Base-by-base conservation (phyloP, 441 rosid species). In the Metrosideros polymorpha region DNA sequence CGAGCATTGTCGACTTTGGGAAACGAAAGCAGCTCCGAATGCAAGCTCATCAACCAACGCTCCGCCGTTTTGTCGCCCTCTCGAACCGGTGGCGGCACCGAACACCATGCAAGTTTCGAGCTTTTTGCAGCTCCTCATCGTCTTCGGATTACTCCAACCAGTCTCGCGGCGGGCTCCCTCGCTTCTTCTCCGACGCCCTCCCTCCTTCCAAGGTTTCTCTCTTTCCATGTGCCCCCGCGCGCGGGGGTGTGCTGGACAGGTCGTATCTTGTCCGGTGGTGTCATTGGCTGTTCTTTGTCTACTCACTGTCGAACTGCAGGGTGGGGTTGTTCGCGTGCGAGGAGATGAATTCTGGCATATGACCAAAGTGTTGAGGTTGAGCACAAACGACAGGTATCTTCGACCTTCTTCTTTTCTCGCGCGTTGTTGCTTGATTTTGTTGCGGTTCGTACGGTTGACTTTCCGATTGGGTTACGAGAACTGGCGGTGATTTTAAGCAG, bases 291-390 rank as follows among this genome's bases (percentile, higher is more conserved):
- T 71, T 71, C 47, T 22, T 71, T 35, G 47, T 71, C 47, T 39
- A 42, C 47, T 71, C 22, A 71, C 79, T 71, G 47, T 77, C 17
- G 54, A 86, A 89, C 83, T 86, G 91, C 91, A 95, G 98, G 99
- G 97, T 63, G 92, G 92, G 54, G 83, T 79, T 83, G 93, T 96
- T 86, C 96, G 94, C 85, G 92, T 96, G 12, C 93, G 93, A 49
- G 98, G 95, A 43, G 96, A 94, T 91, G 96, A 96, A 87, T 95
- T 97, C 90, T 94, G 94, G 93, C 98, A 94, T 75, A 96, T 96
- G 95, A 92, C 92, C 59, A 94, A 93, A 91, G 98, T 93, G 51
- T 90, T 96, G 84, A 91, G 98, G 85, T 85, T 96, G 91, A 92
- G 89, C 84, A 86, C 87, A 0, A 88, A 93, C 57, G 95, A 94